phyloP scores from a whole-genome alignment of 2,329 filamentous ascomycete genomes.

The Sporothrix euskadiensis region DNA sequence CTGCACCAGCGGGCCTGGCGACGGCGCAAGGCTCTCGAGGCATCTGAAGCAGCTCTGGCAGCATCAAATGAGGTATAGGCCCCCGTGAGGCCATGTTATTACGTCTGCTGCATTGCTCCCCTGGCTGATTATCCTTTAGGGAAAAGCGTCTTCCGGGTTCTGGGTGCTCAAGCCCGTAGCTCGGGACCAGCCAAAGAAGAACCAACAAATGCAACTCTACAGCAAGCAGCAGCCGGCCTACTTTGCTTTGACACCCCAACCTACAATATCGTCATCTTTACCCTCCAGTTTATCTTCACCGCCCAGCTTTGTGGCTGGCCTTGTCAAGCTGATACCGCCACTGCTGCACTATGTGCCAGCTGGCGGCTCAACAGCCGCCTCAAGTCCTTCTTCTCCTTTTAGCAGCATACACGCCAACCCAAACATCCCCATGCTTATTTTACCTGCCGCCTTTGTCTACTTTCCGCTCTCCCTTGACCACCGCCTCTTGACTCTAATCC shows the following conservation, averaged over 20 bases:
- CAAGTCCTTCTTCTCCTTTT: not conserved
- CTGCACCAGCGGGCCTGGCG: conserved; percentile 30
- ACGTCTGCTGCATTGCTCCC: too few relatives aligned
- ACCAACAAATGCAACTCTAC: conserved; percentile 1
- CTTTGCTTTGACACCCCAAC: not conserved
- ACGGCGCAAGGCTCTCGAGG: conserved; percentile 20
- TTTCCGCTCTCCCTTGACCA: conserved; percentile 32
- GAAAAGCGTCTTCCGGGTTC: conserved; percentile 19
- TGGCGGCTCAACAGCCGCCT: not conserved
- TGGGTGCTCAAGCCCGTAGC: conserved; percentile 24
- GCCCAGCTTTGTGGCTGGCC: not conserved
- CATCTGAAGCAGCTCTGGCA: not conserved
- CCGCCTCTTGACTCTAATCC: conserved; percentile 31
- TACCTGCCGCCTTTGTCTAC: not conserved
- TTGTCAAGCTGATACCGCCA: conserved; percentile 7
- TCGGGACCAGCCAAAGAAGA: not conserved
- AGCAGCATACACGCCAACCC: not conserved
- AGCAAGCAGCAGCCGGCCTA: not conserved
- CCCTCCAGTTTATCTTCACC: not conserved
- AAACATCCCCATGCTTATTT: not conserved
- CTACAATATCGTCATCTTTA: not conserved
- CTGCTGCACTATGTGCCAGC: not conserved
- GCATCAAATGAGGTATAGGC: not conserved
- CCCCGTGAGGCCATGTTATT: too few relatives aligned
- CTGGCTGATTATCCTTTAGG: conserved; percentile 8